Evolutionary conservation across 2,329 filamentous ascomycete genomes (phyloP), one percentile per base, ranked within the genome.

Genomic region (Annulohypoxylon truncatum): DNA sequence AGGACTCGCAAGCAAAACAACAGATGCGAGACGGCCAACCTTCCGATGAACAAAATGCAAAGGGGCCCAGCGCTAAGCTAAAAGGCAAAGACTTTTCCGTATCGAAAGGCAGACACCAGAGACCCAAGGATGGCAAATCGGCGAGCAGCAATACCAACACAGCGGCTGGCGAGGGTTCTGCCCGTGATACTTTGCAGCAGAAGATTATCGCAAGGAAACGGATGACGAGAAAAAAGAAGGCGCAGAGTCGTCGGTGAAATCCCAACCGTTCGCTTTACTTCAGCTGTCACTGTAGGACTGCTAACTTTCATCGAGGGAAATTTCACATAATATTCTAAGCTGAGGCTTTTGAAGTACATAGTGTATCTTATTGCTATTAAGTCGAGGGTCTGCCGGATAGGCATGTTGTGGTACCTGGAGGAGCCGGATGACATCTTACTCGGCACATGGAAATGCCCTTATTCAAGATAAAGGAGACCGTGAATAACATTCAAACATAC

Each of bases 161-260:
- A 6, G 70, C 69, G 12, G 72, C 72, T n/a, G 73, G 71, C 10
- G 74, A 76, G 18, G 62, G 67, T 26, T 61, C 65, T n/a, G 69
- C 73, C 2, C 79, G 80, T 67, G 72, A 81, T 52, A 77, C 77
- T 1, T 78, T 87, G 74, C 80, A 86, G 74, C 92, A 93, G 74
- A 90, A 89, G 75, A 92, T 97, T 75, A 96, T 97, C 78, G 90
- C 89, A 51, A 90, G 92, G 79, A 97, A 97, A 83, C 86, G 93
- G 68, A 87, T 91, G 82, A 87, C 91, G 83, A 88, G 93, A 64
- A 91, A 91, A 79, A 91, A 90, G 80, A 89, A 88, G 81, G 80
- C 81, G 4, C 72, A 77, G 13, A 69, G 74, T 9, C 79, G 81
- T 51, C 76, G 75, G 29, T 77, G 75, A 68, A 24, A 12, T 13